Conservation (phyloP, 106 monocot species). For the Allium sativum region DNA sequence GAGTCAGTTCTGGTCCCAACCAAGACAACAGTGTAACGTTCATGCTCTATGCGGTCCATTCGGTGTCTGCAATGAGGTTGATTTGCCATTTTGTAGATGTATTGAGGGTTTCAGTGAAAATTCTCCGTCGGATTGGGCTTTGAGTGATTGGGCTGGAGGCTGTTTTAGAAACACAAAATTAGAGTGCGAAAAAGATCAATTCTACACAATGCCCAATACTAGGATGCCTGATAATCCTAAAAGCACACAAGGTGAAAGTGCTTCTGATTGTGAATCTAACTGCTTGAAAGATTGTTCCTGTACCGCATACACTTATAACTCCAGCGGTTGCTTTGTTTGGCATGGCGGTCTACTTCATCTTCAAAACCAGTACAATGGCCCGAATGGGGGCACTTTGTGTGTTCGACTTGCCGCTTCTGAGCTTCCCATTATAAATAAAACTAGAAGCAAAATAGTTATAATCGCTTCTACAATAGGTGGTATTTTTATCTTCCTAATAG, state of each 20-base stretch:
- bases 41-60: slow-evolving; percentile 28
- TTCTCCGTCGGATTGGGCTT: slow-evolving; percentile 11
- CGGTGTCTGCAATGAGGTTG: slow-evolving; percentile 22
- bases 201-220: slow-evolving; percentile 6
- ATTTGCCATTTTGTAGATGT: slow-evolving; percentile 18
- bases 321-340: slow-evolving; percentile 15
- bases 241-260: not conserved
- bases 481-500: not conserved
- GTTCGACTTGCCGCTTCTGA: slow-evolving; percentile 15
- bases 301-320: slow-evolving; percentile 12
- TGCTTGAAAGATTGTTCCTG: slow-evolving; percentile 33
- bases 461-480: slow-evolving; percentile 2
- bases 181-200: slow-evolving; percentile 16
- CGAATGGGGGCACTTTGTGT: slow-evolving; percentile 1
- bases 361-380: not conserved
- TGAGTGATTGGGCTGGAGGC: slow-evolving; percentile 6
- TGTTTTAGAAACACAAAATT: slow-evolving; percentile 15
- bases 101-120: slow-evolving; percentile 25
- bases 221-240: slow-evolving; percentile 11
- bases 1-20: slow-evolving; percentile 23
- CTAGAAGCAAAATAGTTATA: not conserved
- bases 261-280: slow-evolving; percentile 8
- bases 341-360: slow-evolving; percentile 11
- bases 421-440: not conserved
- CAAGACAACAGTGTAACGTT: slow-evolving; percentile 27